Evolutionary conservation across 495 filamentous ascomycete species (phyloP).

Genomic region (Penicillium nucicola): DNA sequence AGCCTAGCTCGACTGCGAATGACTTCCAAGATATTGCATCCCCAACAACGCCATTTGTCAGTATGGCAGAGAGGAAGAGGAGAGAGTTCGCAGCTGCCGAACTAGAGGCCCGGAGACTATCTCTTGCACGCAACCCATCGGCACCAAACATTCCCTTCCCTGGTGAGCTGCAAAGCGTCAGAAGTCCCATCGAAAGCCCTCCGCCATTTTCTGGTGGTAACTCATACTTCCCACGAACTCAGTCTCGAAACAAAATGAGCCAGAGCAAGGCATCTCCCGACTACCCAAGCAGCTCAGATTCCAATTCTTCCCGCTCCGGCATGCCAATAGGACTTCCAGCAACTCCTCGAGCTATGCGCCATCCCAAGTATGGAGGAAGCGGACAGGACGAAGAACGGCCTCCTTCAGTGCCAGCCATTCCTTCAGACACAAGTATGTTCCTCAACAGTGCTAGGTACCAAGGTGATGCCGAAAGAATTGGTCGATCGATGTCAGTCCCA

Average conservation of each 20-base stretch:
- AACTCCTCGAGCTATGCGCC: conserved; percentile 81
- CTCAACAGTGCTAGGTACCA: conserved; percentile 66
- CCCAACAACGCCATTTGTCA: conserved; percentile 25
- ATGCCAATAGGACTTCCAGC: conserved; percentile 68
- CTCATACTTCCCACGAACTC: conserved; percentile 43
- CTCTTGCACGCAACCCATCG: conserved; percentile 73
- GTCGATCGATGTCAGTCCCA: conserved; percentile 72
- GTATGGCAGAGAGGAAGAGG: conserved; percentile 43
- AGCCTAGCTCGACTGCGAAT: conserved; percentile 13
- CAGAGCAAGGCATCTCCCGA: conserved; percentile 44
- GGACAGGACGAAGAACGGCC: conserved; percentile 53
- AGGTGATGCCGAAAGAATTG: conserved; percentile 52
- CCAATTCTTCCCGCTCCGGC: conserved; percentile 39
- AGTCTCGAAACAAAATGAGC: conserved; percentile 29
- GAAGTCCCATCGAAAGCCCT: conserved; percentile 33
- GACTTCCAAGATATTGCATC: conserved; percentile 20
- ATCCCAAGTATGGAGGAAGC: conserved; percentile 60
- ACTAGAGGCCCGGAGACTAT: conserved; percentile 80
- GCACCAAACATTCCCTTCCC: conserved; percentile 79
- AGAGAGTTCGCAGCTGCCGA: conserved; percentile 81
- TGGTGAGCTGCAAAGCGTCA: conserved; percentile 48
- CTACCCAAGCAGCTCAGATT: conserved; percentile 45
- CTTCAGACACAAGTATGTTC: conserved; percentile 45
- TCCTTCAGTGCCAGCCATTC: conserved; percentile 65
- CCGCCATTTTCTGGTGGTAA: conserved; percentile 29